These are phyloP conservation scores for Priceomyces medius DNA, from an alignment of 805 yeast species.

Conservation along the genomic window DNA sequence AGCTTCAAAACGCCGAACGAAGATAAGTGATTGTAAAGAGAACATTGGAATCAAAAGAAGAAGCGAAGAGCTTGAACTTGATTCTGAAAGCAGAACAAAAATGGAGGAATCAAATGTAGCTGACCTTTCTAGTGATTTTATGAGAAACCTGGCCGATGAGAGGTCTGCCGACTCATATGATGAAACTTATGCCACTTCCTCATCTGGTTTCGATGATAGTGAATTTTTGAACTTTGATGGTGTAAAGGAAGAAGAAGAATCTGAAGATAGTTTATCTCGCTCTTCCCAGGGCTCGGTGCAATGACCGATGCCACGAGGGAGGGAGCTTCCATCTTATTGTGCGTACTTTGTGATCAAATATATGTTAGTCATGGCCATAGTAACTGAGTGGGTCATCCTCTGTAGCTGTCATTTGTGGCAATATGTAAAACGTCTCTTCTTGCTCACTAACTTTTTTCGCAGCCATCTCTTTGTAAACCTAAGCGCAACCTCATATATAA, in stretches of 20 bases:
- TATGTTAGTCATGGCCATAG: neutral
- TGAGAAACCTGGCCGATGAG: neutral
- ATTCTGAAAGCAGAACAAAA: neutral
- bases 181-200: neutral
- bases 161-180: neutral
- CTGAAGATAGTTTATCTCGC: neutral
- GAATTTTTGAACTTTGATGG: constrained; percentile 2
- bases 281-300: neutral
- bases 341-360: neutral
- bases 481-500: neutral
- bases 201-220: constrained; percentile 3
- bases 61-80: neutral
- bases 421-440: neutral
- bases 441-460: neutral
- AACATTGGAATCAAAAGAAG: neutral
- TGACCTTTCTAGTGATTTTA: constrained; percentile 8
- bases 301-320: neutral
- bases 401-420: constrained; percentile 1
- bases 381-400: neutral
- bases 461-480: constrained; percentile 3
- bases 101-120: neutral
- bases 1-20: neutral
- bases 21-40: too few relatives aligned
- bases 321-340: neutral
- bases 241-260: neutral